Evolutionary conservation across 768 basidiomycete species (phyloP), one percentile per base, ranked within the genome.

Genomic region (Boletellus ananas): DNA sequence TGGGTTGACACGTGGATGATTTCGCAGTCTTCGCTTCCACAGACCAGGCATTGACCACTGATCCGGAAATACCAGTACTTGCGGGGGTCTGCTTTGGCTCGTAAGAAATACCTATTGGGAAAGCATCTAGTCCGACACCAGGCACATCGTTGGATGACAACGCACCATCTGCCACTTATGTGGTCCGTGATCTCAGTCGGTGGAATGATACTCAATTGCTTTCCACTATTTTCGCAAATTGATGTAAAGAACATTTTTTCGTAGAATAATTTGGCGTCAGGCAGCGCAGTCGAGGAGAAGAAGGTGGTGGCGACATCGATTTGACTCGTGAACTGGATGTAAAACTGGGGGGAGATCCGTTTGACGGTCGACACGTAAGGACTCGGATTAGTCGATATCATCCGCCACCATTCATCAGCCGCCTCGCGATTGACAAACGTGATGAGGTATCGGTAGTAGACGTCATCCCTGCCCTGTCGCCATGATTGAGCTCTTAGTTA

Each of bases 351-450:
- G 23, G 35, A 33, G 17, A 44, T 17, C 9, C 49, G 49, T 21
- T 14, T 23, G 18, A 50, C 36, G 17, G 34, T 12, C n/a, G 33
- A 40, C 20, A 18, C 39, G 13, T 42, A 50, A 16, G 49, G 49
- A 17, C 49, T 39, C 6, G 49, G 10, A 20, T 50, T 51, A 17
- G 51, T 54, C 25, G 59, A 55, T 17, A 67, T 45, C 16, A 47
- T 34, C 14, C 62, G 48, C 57, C 55, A 67, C 62, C 64, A 67
- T 16, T 60, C 55, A 40, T 64, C 64, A 29, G 64, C 64, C 9
- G 58, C 51, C 21, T 51, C 57, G 29, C 59, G 52, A 12, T 45
- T 51, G 9, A 47, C 49, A 36, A 67, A 67, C n/a, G 52, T 56
- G 43, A 59, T 55, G 3, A 67, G 13, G 49, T 55, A 61, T 1